These are phyloP conservation scores for Gamarada debralockiae DNA, from an alignment of 495 filamentous ascomycete genomes.

Conservation along the genomic window DNA sequence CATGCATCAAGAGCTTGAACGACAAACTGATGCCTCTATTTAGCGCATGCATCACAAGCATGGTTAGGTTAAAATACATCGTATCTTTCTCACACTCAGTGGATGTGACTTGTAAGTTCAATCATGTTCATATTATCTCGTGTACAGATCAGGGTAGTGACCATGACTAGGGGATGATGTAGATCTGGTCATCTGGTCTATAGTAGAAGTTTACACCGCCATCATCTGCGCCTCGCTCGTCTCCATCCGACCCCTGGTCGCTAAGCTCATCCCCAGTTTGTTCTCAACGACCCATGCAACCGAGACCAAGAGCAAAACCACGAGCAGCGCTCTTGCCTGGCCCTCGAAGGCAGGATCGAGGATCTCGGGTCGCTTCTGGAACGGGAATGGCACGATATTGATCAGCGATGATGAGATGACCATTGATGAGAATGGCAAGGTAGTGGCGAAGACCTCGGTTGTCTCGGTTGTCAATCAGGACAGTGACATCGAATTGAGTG, in stretches of 20 bases:
- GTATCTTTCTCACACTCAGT: slow-evolving; percentile 30
- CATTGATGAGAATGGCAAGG: too few relatives aligned
- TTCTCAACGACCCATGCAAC: not conserved
- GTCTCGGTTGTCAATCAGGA: too few relatives aligned
- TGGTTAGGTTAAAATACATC: slow-evolving; percentile 33
- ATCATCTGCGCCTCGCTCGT: slow-evolving; percentile 40
- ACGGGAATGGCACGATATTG: too few relatives aligned
- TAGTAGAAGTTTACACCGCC: slow-evolving; percentile 41
- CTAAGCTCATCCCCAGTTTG: not conserved
- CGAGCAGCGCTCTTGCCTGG: not conserved
- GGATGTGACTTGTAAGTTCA: slow-evolving; percentile 29
- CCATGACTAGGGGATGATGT: slow-evolving; percentile 29
- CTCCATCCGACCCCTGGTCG: not conserved
- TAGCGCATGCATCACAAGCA: slow-evolving; percentile 36
- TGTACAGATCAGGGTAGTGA: not conserved
- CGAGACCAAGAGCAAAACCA: not conserved
- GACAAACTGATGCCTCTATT: not conserved
- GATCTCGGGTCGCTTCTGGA: too few relatives aligned
- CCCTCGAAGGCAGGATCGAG: not conserved
- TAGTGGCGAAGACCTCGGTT: too few relatives aligned
- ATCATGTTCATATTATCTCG: not conserved
- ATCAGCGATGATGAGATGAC: too few relatives aligned
- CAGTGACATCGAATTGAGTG: too few relatives aligned
- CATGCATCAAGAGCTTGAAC: not conserved
- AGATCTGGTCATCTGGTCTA: slow-evolving; percentile 38